phyloP scores from a whole-genome alignment of 1,284 basidiomycete species.

The Peniophora sp. region DNA sequence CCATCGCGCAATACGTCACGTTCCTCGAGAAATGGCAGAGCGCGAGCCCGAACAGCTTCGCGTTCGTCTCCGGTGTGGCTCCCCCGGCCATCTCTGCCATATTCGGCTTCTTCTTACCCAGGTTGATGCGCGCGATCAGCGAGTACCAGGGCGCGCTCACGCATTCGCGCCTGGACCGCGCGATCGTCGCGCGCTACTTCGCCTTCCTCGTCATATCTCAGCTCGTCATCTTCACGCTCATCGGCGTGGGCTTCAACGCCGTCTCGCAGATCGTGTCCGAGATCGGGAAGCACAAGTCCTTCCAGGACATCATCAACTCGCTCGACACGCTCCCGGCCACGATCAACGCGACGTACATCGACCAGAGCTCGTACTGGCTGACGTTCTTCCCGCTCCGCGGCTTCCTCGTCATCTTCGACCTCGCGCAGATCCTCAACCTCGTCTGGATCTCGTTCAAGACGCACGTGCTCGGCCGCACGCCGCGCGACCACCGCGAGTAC shows the following conservation, averaged over 20 bases:
- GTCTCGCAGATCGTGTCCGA: constrained; percentile 61
- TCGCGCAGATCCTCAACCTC: constrained; percentile 92
- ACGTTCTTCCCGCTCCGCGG: constrained; percentile 93
- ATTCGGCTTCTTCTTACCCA: constrained; percentile 85
- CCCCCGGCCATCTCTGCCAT: constrained; percentile 81
- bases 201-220: constrained; percentile 88
- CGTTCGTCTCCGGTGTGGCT: constrained; percentile 79
- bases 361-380: constrained; percentile 86
- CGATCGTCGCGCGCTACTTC: constrained; percentile 86
- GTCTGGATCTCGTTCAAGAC: constrained; percentile 83
- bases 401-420: constrained; percentile 89
- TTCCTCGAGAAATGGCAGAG: constrained; percentile 68
- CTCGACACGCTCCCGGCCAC: constrained; percentile 60
- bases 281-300: constrained; percentile 61
- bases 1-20: constrained; percentile 51
- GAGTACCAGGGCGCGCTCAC: constrained; percentile 77
- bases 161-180: constrained; percentile 77
- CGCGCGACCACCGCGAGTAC: constrained; percentile 92
- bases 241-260: constrained; percentile 78
- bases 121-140: constrained; percentile 80
- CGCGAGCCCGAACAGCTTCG: constrained; percentile 55
- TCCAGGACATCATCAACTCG: constrained; percentile 57
- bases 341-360: constrained; percentile 77
- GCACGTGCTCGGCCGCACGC: constrained; percentile 87
- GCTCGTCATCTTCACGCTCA: constrained; percentile 85